Evolutionary conservation across 805 yeast species (phyloP).

Genomic region (Saccharomyces mikatae): DNA sequence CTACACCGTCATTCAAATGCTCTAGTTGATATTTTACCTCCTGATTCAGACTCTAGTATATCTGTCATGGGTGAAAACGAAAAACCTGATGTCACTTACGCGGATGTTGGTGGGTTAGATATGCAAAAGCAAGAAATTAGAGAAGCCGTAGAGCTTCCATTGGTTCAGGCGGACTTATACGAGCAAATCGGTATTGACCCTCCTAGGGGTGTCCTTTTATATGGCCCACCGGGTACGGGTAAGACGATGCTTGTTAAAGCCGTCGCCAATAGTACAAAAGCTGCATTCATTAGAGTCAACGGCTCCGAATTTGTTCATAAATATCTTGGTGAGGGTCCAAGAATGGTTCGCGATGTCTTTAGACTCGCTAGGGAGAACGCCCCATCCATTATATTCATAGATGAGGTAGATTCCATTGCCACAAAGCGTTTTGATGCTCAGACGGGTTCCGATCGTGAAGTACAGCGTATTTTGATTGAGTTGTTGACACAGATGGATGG

Average conservation of each 20-base stretch:
- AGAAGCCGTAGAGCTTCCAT: constrained; percentile 95
- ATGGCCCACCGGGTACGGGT: constrained; percentile 99
- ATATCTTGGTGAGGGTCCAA: constrained; percentile 97
- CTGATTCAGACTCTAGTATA: constrained; percentile 95
- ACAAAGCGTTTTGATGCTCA: constrained; percentile 99
- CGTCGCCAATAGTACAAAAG: constrained; percentile 93
- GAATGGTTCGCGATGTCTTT: constrained; percentile 98
- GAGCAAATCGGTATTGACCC: constrained; percentile 98
- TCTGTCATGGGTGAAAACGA: constrained; percentile 92
- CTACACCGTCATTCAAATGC: constrained; percentile 98
- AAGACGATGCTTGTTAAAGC: constrained; percentile 98
- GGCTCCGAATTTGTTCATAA: constrained; percentile 98
- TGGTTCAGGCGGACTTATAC: constrained; percentile 91
- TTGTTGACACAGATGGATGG: constrained; percentile 98
- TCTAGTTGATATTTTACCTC: constrained; percentile 92
- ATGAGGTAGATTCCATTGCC: constrained; percentile 98
- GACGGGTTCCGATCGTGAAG: constrained; percentile 99
- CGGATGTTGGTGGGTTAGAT: constrained; percentile 97
- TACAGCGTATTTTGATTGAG: constrained; percentile 93
- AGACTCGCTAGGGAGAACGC: constrained; percentile 95
- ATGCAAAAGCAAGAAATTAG: constrained; percentile 99
- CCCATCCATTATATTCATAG: constrained; percentile 94
- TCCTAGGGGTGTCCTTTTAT: constrained; percentile 92
- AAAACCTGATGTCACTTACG: constrained; percentile 86
- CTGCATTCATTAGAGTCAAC: constrained; percentile 90